Percentiles rank a stretch among this genome's conserved stretches.
These are phyloP conservation scores for Vigna reflexopilosa DNA, from an alignment of 306 rosid species.

Conservation along the genomic window DNA sequence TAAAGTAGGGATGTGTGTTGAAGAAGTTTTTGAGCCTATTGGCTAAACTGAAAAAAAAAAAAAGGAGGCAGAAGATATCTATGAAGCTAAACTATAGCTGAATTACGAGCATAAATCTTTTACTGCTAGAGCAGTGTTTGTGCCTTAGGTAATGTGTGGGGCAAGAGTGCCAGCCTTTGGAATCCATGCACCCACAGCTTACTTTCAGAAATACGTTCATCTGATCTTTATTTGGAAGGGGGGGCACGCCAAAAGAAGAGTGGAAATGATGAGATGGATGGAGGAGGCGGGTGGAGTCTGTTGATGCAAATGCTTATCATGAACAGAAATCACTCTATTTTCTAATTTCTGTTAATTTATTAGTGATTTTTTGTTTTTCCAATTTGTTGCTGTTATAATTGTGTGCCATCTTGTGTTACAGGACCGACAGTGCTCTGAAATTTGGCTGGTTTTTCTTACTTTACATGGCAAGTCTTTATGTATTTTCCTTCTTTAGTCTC, in stretches of 20 bases:
- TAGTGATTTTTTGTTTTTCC: conserved; percentile 8
- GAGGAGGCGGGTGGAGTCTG: conserved; percentile 17
- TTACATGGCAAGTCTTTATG: conserved; percentile 64
- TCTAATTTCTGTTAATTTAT: conserved; percentile 17
- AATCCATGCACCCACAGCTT: conserved; percentile 8
- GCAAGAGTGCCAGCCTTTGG: conserved; percentile 19
- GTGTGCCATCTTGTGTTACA: conserved; percentile 51
- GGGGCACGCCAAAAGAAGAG: neutral
- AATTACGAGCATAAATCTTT: conserved; percentile 36
- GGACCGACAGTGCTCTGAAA: conserved; percentile 96
- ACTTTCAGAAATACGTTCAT: conserved; percentile 16
- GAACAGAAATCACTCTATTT: conserved; percentile 10
- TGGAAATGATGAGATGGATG: conserved; percentile 7
- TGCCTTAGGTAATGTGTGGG: conserved; percentile 21
- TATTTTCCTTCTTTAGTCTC: conserved; percentile 26
- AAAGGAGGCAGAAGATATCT: neutral
- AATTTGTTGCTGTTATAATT: conserved; percentile 34
- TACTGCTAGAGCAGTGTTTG: neutral
- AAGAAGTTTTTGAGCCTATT: conserved; percentile 24
- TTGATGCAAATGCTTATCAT: conserved; percentile 34
- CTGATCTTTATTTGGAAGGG: neutral
- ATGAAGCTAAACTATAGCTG: conserved; percentile 19
- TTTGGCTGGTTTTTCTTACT: conserved; percentile 86
- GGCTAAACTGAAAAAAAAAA: conserved; percentile 30
- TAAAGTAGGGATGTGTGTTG: conserved; percentile 39